Evolutionary conservation across 306 rosid genomes (phyloP), one percentile per base, ranked within the genome.

Genomic region (Inga laurina): DNA sequence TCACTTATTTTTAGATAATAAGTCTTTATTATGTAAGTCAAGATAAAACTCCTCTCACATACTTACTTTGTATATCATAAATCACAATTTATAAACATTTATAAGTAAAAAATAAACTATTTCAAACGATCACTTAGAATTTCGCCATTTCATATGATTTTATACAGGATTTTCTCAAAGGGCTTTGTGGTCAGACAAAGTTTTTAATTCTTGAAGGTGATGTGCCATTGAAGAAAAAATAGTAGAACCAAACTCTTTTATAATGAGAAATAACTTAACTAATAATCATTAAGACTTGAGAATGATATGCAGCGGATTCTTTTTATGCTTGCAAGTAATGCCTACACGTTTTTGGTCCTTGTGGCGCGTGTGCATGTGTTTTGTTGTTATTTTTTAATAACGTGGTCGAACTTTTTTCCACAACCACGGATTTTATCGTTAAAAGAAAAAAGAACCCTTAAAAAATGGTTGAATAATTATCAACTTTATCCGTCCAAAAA

Each of bases 191-290:
- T 24, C 14, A 45, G 39, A 2, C n/a, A 7, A 45, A 2, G 19
- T 41, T 13, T 22, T 11, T 22, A 27, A 30, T 14, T 48, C 21
- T 15, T 49, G 27, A 49, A 27, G 59, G 44, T 66, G 44, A 72
- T 77, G 87, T 87, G 83, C 35, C 10, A 77, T 77, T 73, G 12
- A 87, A 84, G 89, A 48, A 87, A 87, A 87, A 81, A 8, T 72
- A 45, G 41, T 66, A 67, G 48, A 45, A 22, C 46, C 41, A 72
- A 2, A 30, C 43, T 48, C 41, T 74, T 74, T 30, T 74, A 49
- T 30, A 3, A 16, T 48, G 27, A 10, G 14, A 73, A 48, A 48
- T 24, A 74, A 74, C 4, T 39, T 37, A 21, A 19, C n/a, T 39
- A 41, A 70, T 41, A 12, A 67, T 35, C 22, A 34, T 32, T 66